Percentiles rank a stretch among this genome's conserved stretches.
These are phyloP conservation scores for Colletotrichum gigasporum DNA, from an alignment of 2,329 filamentous ascomycete genomes.

Conservation along the genomic window DNA sequence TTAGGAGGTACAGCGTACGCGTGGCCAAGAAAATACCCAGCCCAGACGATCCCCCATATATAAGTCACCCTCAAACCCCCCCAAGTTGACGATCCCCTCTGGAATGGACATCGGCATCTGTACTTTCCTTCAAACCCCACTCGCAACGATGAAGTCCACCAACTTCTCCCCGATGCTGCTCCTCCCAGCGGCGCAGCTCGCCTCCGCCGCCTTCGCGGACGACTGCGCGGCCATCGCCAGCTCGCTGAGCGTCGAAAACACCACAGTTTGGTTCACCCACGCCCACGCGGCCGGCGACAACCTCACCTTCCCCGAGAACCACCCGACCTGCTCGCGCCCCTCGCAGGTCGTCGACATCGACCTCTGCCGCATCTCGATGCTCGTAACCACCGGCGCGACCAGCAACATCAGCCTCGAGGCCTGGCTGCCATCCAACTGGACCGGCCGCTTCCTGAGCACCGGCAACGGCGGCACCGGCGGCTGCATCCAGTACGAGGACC, in stretches of 20 bases:
- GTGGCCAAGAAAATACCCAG: neutral
- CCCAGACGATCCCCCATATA: too few relatives aligned
- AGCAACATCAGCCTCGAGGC: slow-evolving; percentile 56
- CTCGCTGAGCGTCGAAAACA: slow-evolving; percentile 35
- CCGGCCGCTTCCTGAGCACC: slow-evolving; percentile 54
- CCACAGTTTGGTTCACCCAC: slow-evolving; percentile 46
- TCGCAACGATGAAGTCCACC: slow-evolving; percentile 27
- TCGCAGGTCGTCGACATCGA: slow-evolving; percentile 35
- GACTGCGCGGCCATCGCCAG: slow-evolving; percentile 39
- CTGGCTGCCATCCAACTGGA: slow-evolving; percentile 57
- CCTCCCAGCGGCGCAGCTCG: slow-evolving; percentile 25
- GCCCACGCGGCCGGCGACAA: slow-evolving; percentile 51
- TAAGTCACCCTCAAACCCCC: neutral
- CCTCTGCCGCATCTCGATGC: slow-evolving; percentile 41
- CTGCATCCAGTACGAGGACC: slow-evolving; percentile 55
- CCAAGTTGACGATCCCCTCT: neutral
- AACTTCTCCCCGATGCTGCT: slow-evolving; percentile 23
- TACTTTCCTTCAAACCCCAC: neutral
- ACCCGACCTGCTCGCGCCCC: slow-evolving; percentile 45
- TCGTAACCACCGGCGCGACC: slow-evolving; percentile 46
- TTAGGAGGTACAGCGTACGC: neutral
- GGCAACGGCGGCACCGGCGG: slow-evolving; percentile 59
- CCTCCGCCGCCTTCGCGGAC: slow-evolving; percentile 22
- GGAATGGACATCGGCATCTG: slow-evolving; percentile 4
- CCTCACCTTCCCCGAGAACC: slow-evolving; percentile 46